Conservation (phyloP, 1,284 basidiomycete species). For the Ganoderma sinense region DNA sequence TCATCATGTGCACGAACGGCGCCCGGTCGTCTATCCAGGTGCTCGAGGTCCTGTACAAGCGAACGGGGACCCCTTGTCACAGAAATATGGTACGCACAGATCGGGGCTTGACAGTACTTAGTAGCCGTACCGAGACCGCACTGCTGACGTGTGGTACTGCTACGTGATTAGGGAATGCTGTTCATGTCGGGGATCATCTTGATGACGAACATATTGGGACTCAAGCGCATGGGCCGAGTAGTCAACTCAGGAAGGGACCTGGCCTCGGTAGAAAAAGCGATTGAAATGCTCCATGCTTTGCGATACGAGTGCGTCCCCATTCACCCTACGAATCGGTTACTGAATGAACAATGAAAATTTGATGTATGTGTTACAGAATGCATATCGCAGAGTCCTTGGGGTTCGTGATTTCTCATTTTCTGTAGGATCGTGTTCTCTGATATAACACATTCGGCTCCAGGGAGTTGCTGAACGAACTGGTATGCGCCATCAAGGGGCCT, state of each 20-base stretch:
- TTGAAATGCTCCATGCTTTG: neutral
- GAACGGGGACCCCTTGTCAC: constrained; percentile 31
- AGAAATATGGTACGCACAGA: constrained; percentile 33
- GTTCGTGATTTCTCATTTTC: neutral
- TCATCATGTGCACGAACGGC: constrained; percentile 71
- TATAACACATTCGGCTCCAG: neutral
- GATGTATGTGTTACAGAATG: neutral
- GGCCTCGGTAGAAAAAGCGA: neutral
- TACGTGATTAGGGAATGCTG: neutral
- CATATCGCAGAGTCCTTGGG: neutral
- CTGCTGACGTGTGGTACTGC: neutral
- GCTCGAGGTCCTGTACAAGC: constrained; percentile 47
- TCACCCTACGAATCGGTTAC: too few species aligned
- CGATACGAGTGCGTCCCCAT: neutral
- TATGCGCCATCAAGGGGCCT: neutral
- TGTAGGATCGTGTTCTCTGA: too few species aligned
- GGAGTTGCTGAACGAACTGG: neutral
- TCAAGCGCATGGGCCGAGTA: neutral
- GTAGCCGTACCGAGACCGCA: too few species aligned
- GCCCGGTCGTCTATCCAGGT: constrained; percentile 64
- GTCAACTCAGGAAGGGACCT: neutral
- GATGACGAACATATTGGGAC: neutral
- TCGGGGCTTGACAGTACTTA: too few species aligned
- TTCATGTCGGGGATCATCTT: neutral
- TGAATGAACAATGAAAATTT: too few species aligned